Percentiles rank a stretch among this genome's conserved stretches.
phyloP scores from a whole-genome alignment of 2,329 filamentous ascomycete species.

The Chalaropsis ovoidea region DNA sequence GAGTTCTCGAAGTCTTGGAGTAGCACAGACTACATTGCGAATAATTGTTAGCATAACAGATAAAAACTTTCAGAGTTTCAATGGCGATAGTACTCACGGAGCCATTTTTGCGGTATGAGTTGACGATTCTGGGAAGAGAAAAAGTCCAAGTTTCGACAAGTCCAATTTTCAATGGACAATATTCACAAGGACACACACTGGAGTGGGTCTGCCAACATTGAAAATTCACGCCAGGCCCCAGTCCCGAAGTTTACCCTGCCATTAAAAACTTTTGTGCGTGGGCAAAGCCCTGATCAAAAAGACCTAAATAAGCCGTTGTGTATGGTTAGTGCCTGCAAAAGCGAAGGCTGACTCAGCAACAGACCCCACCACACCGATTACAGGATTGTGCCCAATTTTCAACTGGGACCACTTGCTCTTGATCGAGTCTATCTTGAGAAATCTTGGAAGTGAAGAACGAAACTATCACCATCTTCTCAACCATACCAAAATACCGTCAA shows the following conservation, averaged over 20 bases:
- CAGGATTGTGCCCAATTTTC: conserved; percentile 25
- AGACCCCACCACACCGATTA: conserved; percentile 25
- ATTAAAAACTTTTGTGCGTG: conserved; percentile 23
- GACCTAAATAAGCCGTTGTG: conserved; percentile 18
- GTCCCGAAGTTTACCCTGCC: conserved; percentile 23
- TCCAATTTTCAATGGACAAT: conserved; percentile 20
- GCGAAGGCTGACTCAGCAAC: conserved; percentile 16
- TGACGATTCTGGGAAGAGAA: conserved; percentile 27
- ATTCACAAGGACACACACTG: conserved; percentile 1
- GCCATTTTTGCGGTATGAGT: conserved; percentile 35
- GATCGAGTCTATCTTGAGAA: conserved; percentile 26
- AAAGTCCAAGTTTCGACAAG: conserved; percentile 25
- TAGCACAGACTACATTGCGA: conserved; percentile 44
- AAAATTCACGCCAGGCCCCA: conserved; percentile 8
- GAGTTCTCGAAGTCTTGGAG: conserved; percentile 99
- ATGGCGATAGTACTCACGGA: conserved; percentile 32
- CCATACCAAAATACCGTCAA: conserved; percentile 37
- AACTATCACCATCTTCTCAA: conserved; percentile 24
- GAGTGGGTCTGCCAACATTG: conserved; percentile 4
- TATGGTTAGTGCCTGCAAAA: conserved; percentile 16
- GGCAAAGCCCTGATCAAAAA: conserved; percentile 24
- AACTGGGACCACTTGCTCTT: conserved; percentile 21
- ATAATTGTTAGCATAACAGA: conserved; percentile 25
- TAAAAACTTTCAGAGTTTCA: neutral
- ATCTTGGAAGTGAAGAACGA: conserved; percentile 24